Conservation (phyloP, 176 grass and related monocot species). For the Lolium multiflorum region DNA sequence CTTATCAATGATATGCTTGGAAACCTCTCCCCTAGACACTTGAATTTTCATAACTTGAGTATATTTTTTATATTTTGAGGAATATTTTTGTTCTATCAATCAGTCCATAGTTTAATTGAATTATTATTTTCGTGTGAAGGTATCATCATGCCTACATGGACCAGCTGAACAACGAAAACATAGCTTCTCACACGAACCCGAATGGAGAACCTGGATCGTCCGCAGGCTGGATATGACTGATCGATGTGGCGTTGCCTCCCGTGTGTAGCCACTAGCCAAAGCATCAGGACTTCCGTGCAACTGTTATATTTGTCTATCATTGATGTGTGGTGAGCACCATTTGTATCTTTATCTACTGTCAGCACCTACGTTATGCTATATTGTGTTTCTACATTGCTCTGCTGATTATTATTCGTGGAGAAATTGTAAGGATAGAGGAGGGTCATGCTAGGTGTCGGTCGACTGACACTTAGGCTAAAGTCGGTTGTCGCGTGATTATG, state of each 20-base stretch:
- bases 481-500: too few species aligned
- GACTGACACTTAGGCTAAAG: too few species aligned
- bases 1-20: background rate
- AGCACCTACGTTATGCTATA: too few species aligned
- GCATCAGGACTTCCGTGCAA: background rate
- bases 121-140: background rate
- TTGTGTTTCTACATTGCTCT: too few species aligned
- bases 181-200: background rate
- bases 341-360: background rate
- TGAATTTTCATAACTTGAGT: background rate
- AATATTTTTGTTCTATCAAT: background rate
- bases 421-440: too few species aligned
- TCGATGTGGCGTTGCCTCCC: background rate
- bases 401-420: too few species aligned
- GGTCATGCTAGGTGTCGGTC: too few species aligned
- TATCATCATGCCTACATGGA: constrained; percentile 23
- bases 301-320: background rate
- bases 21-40: background rate
- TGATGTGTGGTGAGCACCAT: background rate
- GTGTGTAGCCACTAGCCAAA: background rate
- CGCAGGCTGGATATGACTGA: constrained; percentile 11
- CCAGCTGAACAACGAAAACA: constrained; percentile 11
- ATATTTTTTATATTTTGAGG: background rate
- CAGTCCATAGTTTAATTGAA: background rate
- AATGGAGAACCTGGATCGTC: constrained; percentile 7